A percentile compares a stretch with the other conserved stretches of the same genome.
Conservation (phyloP, 2,329 filamentous ascomycete genomes). For the Neofusicoccum ribis region DNA sequence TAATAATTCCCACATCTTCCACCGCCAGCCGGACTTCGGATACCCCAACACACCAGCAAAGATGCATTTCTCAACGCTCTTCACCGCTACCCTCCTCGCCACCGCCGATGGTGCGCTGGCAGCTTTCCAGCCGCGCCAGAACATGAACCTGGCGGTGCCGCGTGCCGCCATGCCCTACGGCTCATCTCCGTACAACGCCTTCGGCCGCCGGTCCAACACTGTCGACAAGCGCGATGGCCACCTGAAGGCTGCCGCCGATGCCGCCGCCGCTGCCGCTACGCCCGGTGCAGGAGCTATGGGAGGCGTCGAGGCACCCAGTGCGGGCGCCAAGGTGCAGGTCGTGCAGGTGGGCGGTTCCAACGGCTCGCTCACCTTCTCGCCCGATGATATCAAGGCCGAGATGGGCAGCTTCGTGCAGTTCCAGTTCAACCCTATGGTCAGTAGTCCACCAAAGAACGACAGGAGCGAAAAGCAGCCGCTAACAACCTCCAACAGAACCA, state of each 20-base stretch:
- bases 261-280: not conserved
- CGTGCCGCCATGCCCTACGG: constrained; percentile 14
- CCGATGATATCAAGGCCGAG: constrained; percentile 64
- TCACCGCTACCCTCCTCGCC: not conserved
- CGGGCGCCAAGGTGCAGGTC: constrained; percentile 52
- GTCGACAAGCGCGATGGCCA: not conserved
- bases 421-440: constrained; percentile 47
- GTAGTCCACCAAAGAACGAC: constrained; percentile 21
- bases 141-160: constrained; percentile 12
- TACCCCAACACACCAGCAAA: not conserved
- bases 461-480: constrained; percentile 18
- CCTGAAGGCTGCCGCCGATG: not conserved
- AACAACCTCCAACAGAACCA: constrained; percentile 56
- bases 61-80: constrained; percentile 8
- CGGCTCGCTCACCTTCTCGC: constrained; percentile 61
- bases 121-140: not conserved
- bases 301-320: not conserved
- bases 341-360: constrained; percentile 63
- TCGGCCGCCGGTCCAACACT: not conserved
- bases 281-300: not conserved
- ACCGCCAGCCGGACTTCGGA: not conserved
- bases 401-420: constrained; percentile 59
- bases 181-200: not conserved
- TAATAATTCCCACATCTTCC: not conserved
- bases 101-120: constrained; percentile 1